Evolutionary conservation across 768 basidiomycete species (phyloP), one percentile per base, ranked within the genome.

Genomic region (Lyophyllum atratum): DNA sequence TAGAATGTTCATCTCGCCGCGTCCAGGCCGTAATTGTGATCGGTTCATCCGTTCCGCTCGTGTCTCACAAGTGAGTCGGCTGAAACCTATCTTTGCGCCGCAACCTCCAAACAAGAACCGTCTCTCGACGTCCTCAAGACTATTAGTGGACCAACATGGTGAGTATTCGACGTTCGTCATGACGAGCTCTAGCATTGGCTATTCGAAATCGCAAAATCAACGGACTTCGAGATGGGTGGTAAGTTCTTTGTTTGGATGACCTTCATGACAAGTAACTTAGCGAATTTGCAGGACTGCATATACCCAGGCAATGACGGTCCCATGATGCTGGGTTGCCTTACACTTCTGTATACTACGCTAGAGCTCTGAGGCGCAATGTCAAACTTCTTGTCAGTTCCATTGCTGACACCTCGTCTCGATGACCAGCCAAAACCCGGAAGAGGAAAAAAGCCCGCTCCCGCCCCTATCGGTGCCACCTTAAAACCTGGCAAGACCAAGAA

Each of bases 391-490:
- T 60, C 58, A 64, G 67, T 65, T 53, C 49, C 68, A 64, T 74
- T 74, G 79, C 76, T 81, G 69, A 79, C 72, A 5, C 74, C 73
- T 86, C 88, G 89, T 87, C 90, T 92, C 91, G 83, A 92, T 92
- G 90, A 92, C 90, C 90, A 92, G 91, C 87, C 88, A 74, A 91
- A 89, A 69, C 46, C 84, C 63, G 85, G 85, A 75, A 72, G 87
- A 60, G 83, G 84, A 62, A 93, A 91, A 81, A 93, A 90, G 79
- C 90, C 90, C 64, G 92, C 92, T 62, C 82, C 89, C 56, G 90
- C 92, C 15, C 92, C 92, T 45, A 87, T 86, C 67, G 89, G 90
- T 70, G 87, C 87, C 66, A 82, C 82, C 81, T n/a, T n/a, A n/a
- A 92, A 92, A 77, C 60, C 79, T 31, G 72, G 80, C 64, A 93